Evolutionary conservation across 1,284 basidiomycete genomes (phyloP).

Genomic region (Trametes sp.): DNA sequence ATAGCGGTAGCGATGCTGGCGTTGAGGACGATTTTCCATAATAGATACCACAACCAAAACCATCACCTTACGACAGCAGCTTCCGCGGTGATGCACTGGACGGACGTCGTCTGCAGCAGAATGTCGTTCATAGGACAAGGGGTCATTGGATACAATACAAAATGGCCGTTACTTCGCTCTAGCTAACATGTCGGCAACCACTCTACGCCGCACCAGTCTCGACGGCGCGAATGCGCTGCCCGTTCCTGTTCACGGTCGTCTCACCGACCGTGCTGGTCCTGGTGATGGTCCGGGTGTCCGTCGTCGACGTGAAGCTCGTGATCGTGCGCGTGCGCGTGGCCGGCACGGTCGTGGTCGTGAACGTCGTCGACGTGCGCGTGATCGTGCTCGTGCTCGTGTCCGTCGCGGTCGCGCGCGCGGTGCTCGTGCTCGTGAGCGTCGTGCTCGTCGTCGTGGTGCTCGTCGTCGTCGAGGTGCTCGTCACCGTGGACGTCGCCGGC

Average conservation of each 20-base stretch:
- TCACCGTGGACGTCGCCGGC: not conserved
- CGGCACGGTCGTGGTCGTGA: slow-evolving; percentile 1
- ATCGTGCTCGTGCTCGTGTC: slow-evolving; percentile 2
- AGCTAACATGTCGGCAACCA: too few relatives aligned
- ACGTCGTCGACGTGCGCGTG: not conserved
- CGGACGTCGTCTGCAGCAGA: too few relatives aligned
- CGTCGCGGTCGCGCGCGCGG: slow-evolving; percentile 2
- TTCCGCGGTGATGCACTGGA: too few relatives aligned
- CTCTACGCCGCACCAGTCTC: slow-evolving; percentile 4
- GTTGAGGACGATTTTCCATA: too few relatives aligned
- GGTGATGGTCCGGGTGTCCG: not conserved
- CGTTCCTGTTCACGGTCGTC: slow-evolving; percentile 7
- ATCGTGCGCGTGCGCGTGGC: slow-evolving; percentile 3
- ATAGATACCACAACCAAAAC: too few relatives aligned
- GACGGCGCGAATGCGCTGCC: not conserved
- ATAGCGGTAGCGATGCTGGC: too few relatives aligned
- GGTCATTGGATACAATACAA: too few relatives aligned
- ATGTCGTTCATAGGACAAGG: too few relatives aligned
- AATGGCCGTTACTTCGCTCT: not conserved
- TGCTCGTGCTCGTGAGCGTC: not conserved
- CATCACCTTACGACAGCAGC: too few relatives aligned
- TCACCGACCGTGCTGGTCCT: slow-evolving; percentile 15
- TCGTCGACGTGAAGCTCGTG: slow-evolving; percentile 2
- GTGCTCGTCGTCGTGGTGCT: not conserved
- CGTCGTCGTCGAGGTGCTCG: not conserved